phyloP scores from a whole-genome alignment of 208 protist genomes.

The Perkinsela sp. region DNA sequence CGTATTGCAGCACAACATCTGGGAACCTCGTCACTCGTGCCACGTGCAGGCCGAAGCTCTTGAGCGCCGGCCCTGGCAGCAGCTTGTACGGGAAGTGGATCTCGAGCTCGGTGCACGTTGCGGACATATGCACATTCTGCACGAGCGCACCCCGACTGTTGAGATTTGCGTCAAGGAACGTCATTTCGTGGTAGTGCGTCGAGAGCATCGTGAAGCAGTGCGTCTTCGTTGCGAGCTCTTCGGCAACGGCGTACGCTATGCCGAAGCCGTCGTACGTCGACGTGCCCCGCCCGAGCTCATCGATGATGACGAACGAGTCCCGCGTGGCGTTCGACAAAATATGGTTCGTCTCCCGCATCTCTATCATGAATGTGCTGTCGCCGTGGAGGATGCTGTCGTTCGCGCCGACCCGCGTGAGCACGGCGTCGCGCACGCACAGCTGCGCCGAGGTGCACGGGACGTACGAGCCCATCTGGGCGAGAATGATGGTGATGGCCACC shows the following conservation, averaged over 20 bases:
- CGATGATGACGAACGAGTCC: constrained; percentile 87
- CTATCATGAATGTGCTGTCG: constrained; percentile 97
- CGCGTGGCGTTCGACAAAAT: constrained; percentile 75
- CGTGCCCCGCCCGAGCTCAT: constrained; percentile 95
- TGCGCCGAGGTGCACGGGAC: constrained; percentile 75
- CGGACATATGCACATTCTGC: constrained; percentile 43
- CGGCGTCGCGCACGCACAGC: constrained; percentile 54
- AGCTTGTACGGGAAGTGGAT: constrained; percentile 54
- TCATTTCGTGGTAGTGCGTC: constrained; percentile 99
- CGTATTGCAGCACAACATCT: constrained; percentile 28
- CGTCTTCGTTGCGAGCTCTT: constrained; percentile 59
- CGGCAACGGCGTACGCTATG: constrained; percentile 91
- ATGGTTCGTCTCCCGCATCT: constrained; percentile 94
- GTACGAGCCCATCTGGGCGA: constrained; percentile 96
- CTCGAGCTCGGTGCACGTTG: constrained; percentile 14
- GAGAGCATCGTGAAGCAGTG: constrained; percentile 79
- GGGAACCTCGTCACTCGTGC: constrained; percentile 54
- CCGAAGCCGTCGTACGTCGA: constrained; percentile 98
- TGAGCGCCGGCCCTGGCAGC: constrained; percentile 41
- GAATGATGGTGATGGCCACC: constrained; percentile 75
- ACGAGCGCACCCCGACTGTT: constrained; percentile 8
- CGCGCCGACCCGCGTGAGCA: constrained; percentile 94
- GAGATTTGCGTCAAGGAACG: constrained; percentile 35
- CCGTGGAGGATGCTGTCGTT: constrained; percentile 75
- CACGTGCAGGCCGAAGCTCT: constrained; percentile 73